These are phyloP conservation scores for Paraleonurus japonicus DNA, from an alignment of 257 asterid genomes.

Conservation along the genomic window DNA sequence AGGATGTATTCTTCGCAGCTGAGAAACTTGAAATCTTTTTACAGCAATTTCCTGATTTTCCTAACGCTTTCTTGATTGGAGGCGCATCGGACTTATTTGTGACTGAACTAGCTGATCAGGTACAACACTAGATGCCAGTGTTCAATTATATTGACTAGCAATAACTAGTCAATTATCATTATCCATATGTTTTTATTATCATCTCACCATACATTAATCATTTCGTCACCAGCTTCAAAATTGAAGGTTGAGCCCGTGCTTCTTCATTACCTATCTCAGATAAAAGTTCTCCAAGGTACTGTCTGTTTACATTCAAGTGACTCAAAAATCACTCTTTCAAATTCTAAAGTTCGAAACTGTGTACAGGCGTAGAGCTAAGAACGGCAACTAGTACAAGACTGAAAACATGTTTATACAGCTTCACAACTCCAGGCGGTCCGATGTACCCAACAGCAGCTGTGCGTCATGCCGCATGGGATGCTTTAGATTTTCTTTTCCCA, in stretches of 20 bases:
- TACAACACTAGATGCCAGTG: constrained; percentile 24
- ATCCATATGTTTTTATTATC: constrained; percentile 15
- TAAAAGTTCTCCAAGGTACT: constrained; percentile 63
- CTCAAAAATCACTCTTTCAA: neutral
- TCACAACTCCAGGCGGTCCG: constrained; percentile 93
- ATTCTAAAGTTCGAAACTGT: neutral
- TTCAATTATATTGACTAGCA: too few relatives aligned
- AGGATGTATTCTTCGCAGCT: constrained; percentile 37
- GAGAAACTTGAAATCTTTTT: constrained; percentile 61
- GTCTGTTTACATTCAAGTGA: neutral
- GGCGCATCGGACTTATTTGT: constrained; percentile 69
- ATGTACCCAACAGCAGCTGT: constrained; percentile 90
- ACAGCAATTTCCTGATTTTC: constrained; percentile 69
- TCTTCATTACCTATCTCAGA: constrained; percentile 72
- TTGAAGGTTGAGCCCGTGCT: constrained; percentile 93
- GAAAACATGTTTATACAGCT: constrained; percentile 81
- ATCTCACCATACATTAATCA: constrained; percentile 17
- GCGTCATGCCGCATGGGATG: constrained; percentile 92
- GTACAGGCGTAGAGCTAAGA: constrained; percentile 73
- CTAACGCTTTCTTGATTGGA: constrained; percentile 71
- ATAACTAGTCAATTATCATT: neutral
- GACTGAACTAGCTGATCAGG: constrained; percentile 80
- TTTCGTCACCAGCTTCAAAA: constrained; percentile 59
- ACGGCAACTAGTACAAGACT: constrained; percentile 77
- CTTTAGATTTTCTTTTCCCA: constrained; percentile 78